Conservation (phyloP, 495 filamentous ascomycete genomes). For the Neurospora sp. region DNA sequence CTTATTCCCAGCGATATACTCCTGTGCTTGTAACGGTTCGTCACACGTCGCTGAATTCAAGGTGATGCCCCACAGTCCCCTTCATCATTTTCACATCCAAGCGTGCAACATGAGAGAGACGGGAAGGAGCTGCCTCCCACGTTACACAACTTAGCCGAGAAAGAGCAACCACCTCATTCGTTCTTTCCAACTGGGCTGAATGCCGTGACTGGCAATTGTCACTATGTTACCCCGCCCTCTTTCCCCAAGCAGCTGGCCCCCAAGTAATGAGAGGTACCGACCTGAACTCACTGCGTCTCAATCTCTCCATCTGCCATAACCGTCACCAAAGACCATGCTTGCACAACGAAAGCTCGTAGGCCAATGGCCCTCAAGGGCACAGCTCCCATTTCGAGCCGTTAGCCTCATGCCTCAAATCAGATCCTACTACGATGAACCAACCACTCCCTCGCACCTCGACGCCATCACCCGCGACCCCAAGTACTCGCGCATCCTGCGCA, state of each 20-base stretch:
- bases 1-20: too few species aligned
- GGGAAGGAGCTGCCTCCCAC: background rate
- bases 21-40: too few species aligned
- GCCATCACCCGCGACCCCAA: background rate
- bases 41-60: too few species aligned
- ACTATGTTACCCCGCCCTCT: background rate
- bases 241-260: too few species aligned
- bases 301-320: too few species aligned
- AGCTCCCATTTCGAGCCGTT: background rate
- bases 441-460: background rate
- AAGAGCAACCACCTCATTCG: background rate
- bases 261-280: too few species aligned
- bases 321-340: background rate
- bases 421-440: background rate
- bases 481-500: background rate
- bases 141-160: background rate
- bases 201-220: background rate
- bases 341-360: background rate
- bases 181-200: background rate
- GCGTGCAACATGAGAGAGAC: background rate
- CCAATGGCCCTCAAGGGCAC: background rate
- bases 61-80: too few species aligned
- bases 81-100: too few species aligned
- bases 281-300: too few species aligned
- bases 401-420: background rate